Evolutionary conservation across 805 yeast species (phyloP), one percentile per base, ranked within the genome.

Genomic region (Tetrapisispora phaffii): DNA sequence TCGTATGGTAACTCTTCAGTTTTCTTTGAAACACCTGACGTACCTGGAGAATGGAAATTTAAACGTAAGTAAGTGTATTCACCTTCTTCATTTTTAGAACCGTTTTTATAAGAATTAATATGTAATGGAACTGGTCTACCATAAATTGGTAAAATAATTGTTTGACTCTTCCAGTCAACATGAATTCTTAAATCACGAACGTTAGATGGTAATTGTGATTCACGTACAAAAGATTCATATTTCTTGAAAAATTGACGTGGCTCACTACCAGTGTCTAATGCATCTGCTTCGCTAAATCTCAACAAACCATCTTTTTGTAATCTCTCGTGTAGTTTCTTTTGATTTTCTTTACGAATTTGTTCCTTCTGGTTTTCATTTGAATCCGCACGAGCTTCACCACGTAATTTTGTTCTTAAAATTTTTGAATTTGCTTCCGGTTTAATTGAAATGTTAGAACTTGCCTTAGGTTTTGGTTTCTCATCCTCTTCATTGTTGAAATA

Each of bases 111-210:
- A 4, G 97, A 73, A 63, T 87, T 87, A 59, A 90, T 88, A 63
- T 90, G 98, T 73, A 93, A 90, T 21, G 98, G 98, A 43, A 93
- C 97, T 1, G 97, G 97, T 58, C 97, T 76, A 50, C 98, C 98
- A 57, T 82, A 77, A 47, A 90, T 83, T 42, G 98, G 98, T 47
- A 90, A 69, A 49, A 90, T 77, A 45, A 90, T 83, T 1, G 97
- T 85, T 66, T 89, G 96, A 47, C 84, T 76, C 58, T 85, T 86
- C 62, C 78, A 73, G 62, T 90, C 98, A 47, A 93, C 88, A 61
- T 83, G 89, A 48, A 90, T 79, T 59, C 80, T 80, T 62, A 93
- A 72, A 61, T 89, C 96, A 57, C 81, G 78, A 17, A 88, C 94
- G 55, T 76, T 76, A 32, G 71, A 67, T 34, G 98, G 97, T 50